Percentiles rank a stretch among this genome's conserved stretches.
phyloP scores from a whole-genome alignment of 495 filamentous ascomycete species.

The Aspergillus olivimuriae region DNA sequence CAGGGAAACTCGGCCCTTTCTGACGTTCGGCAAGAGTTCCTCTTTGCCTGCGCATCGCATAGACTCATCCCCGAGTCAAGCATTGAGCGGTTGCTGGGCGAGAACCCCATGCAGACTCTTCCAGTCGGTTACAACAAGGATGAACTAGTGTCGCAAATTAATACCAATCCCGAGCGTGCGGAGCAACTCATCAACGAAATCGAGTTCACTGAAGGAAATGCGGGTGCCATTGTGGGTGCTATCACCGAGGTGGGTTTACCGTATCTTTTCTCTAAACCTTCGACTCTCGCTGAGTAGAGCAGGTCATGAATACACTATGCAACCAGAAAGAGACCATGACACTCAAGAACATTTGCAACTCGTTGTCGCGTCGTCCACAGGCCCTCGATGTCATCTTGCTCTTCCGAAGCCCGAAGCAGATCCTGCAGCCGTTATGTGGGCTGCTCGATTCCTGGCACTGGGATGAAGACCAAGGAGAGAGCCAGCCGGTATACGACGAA shows the following conservation, averaged over 20 bases:
- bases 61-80: slow-evolving; percentile 68
- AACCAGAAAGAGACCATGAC: slow-evolving; percentile 84
- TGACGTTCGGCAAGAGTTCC: slow-evolving; percentile 82
- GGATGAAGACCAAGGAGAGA: slow-evolving; percentile 89
- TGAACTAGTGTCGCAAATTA: slow-evolving; percentile 66
- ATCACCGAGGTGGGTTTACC: slow-evolving; percentile 62
- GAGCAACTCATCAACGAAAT: slow-evolving; percentile 72
- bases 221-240: slow-evolving; percentile 78
- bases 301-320: slow-evolving; percentile 76
- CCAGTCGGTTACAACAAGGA: slow-evolving; percentile 73
- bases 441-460: slow-evolving; percentile 86
- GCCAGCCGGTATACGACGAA: slow-evolving; percentile 94
- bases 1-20: slow-evolving; percentile 68
- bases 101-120: slow-evolving; percentile 76
- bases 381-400: slow-evolving; percentile 80
- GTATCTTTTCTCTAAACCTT: no score
- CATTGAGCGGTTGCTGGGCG: slow-evolving; percentile 75
- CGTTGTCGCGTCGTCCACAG: slow-evolving; percentile 69
- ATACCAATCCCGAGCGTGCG: slow-evolving; percentile 60
- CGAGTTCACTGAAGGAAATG: slow-evolving; percentile 92
- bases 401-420: slow-evolving; percentile 67
- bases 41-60: slow-evolving; percentile 86
- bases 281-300: no score
- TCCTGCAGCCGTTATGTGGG: slow-evolving; percentile 78
- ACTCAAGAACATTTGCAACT: slow-evolving; percentile 75